Percentiles rank a stretch among this genome's conserved stretches.
Conservation (phyloP, 345 rosid genomes). For the Gossypium sturtianum region DNA sequence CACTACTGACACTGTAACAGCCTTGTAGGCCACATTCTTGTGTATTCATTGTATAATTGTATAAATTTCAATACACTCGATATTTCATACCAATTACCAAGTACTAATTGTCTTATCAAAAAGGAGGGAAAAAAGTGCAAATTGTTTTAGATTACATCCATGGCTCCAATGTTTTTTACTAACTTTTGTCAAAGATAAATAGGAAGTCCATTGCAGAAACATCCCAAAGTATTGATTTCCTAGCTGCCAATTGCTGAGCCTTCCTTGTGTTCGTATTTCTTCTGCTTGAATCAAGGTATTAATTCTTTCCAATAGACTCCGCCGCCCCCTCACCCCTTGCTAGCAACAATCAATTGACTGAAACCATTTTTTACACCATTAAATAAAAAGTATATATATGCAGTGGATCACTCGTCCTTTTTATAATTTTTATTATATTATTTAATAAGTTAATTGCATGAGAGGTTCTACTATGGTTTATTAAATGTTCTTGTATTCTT, state of each 20-base stretch:
- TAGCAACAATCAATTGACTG: no score
- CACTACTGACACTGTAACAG: constrained; percentile 8
- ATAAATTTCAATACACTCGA: constrained; percentile 5
- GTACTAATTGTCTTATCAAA: background rate
- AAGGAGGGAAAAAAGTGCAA: background rate
- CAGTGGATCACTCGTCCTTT: no score
- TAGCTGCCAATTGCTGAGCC: background rate
- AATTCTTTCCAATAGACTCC: no score
- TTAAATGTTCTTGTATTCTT: no score
- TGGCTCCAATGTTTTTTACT: background rate
- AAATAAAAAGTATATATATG: no score
- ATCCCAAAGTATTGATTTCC: background rate
- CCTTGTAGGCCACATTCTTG: constrained; percentile 22
- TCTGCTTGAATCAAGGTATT: no score
- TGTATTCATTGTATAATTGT: constrained; percentile 24
- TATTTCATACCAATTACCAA: background rate
- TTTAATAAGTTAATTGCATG: no score
- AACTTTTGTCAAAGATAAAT: background rate
- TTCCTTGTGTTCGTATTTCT: no score
- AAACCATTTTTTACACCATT: no score
- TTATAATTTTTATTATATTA: no score
- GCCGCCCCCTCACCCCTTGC: no score
- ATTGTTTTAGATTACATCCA: background rate
- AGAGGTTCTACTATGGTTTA: no score
- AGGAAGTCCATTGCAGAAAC: background rate